A percentile compares a stretch with the other conserved stretches of the same genome.
phyloP scores from a whole-genome alignment of 805 yeast species.

The Millerago galiae region DNA sequence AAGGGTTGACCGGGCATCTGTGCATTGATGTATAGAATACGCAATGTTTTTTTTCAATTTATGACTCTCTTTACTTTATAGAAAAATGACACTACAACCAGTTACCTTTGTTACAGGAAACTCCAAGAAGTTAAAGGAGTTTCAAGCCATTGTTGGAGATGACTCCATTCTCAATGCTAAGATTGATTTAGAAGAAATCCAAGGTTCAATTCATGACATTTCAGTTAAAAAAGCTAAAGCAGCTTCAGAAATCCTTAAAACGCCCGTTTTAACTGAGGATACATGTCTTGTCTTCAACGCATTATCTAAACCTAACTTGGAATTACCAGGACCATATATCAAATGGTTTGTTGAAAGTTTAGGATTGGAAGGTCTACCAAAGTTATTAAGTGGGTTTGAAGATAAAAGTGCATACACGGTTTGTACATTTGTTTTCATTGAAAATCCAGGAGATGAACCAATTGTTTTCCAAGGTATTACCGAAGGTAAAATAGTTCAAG shows the following conservation, averaged over 20 bases:
- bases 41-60: too few relatives aligned
- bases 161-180: conserved; percentile 50
- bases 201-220: conserved; percentile 80
- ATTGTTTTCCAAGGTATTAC: conserved; percentile 79
- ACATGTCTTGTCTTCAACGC: conserved; percentile 86
- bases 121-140: conserved; percentile 81
- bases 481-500: conserved; percentile 68
- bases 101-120: conserved; percentile 84
- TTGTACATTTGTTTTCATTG: conserved; percentile 89
- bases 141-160: conserved; percentile 60
- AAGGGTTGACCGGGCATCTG: too few relatives aligned
- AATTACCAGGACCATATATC: conserved; percentile 89
- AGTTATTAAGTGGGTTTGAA: conserved; percentile 73
- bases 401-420: conserved; percentile 83
- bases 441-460: conserved; percentile 69
- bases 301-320: conserved; percentile 43
- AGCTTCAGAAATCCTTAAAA: conserved; percentile 56
- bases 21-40: too few relatives aligned
- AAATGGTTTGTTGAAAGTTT: conserved; percentile 83
- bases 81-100: conserved; percentile 11
- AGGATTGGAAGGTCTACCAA: conserved; percentile 72
- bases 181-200: conserved; percentile 84
- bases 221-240: conserved; percentile 72
- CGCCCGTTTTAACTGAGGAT: conserved; percentile 93
- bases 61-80: not conserved